phyloP scores from a whole-genome alignment of 73 alveolate species.

The Tetrahymena malaccensis region DNA sequence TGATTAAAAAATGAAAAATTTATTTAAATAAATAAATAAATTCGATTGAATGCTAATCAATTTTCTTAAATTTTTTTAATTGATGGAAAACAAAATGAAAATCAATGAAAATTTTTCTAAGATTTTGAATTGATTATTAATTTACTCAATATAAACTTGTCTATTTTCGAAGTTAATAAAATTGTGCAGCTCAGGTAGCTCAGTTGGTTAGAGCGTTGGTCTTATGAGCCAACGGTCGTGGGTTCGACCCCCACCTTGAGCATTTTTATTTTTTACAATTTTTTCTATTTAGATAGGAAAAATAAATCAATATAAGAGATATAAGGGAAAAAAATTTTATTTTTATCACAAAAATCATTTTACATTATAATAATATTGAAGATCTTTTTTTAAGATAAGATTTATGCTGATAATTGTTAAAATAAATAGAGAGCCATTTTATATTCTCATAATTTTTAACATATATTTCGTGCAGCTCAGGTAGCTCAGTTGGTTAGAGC shows the following conservation, averaged over 20 bases:
- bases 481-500: slow-evolving; percentile 2
- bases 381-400: neutral
- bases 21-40: too few species aligned
- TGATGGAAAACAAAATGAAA: neutral
- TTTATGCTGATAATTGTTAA: neutral
- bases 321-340: neutral
- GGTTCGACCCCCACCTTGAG: slow-evolving; percentile 1
- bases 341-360: too few species aligned
- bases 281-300: neutral
- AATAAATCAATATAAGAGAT: neutral
- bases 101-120: neutral
- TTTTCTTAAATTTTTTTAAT: neutral
- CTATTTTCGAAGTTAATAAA: neutral
- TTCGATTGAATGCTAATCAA: too few species aligned
- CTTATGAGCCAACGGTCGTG: slow-evolving; percentile 1
- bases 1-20: too few species aligned
- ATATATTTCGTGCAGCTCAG: neutral
- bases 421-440: neutral
- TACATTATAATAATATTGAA: too few species aligned
- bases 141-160: neutral
- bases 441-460: neutral
- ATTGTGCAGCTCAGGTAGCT: neutral
- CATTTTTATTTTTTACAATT: neutral
- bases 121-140: neutral
- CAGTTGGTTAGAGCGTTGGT: slow-evolving; percentile 2